Percentiles rank a stretch among this genome's conserved stretches.
phyloP scores from a whole-genome alignment of 2,329 filamentous ascomycete species.

The Trichoderma atrobrunneum region DNA sequence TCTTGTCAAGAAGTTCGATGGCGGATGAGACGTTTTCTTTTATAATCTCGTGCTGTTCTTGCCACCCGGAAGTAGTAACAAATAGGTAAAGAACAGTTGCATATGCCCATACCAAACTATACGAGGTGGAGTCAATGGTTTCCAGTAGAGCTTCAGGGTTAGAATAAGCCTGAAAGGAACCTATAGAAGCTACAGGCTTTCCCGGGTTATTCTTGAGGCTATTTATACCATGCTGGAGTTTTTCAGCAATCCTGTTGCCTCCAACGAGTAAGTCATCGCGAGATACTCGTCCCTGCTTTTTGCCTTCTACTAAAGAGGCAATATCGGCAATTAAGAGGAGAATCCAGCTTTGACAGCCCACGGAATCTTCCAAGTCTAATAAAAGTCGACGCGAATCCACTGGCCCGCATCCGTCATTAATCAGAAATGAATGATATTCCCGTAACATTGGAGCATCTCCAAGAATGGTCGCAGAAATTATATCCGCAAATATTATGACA shows the following conservation, averaged over 20 bases:
- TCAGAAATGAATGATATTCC: background rate
- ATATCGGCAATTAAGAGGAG: background rate
- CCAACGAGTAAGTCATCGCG: background rate
- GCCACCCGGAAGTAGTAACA: background rate
- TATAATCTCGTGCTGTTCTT: background rate
- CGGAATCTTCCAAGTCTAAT: background rate
- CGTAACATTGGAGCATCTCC: background rate
- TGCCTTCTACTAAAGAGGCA: background rate
- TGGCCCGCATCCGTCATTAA: background rate
- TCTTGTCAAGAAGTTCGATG: background rate
- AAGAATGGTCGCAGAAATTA: constrained; percentile 12
- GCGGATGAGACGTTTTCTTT: background rate
- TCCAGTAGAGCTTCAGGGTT: background rate
- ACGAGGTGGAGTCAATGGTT: background rate
- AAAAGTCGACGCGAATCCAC: background rate
- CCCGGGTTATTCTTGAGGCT: background rate
- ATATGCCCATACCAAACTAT: constrained; percentile 1
- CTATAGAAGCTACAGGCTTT: background rate
- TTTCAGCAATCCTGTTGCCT: background rate
- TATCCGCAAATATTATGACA: constrained; percentile 31
- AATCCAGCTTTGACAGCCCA: constrained; percentile 8
- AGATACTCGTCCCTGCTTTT: background rate
- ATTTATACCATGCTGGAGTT: background rate
- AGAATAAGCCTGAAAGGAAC: background rate
- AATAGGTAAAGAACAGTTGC: background rate